Conservation (phyloP, 1,139 yeast species). For the Debaryomyces sp. region DNA sequence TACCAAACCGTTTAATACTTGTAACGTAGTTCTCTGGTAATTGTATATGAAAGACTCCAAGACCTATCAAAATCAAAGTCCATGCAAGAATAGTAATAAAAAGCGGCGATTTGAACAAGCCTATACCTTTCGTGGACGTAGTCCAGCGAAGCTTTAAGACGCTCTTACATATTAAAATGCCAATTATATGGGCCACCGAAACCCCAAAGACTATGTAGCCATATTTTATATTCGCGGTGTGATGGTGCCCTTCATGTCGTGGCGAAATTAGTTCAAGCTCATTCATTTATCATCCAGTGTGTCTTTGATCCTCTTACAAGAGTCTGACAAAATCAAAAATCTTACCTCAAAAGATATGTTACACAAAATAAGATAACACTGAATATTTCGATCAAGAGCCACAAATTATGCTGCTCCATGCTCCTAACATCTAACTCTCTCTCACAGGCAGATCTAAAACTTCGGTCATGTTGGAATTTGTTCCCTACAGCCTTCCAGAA, state of each 20-base stretch:
- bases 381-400: not conserved
- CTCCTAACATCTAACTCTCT: not conserved
- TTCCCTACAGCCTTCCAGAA: not conserved
- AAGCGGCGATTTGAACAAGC: not conserved
- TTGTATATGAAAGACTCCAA: slow-evolving; percentile 25
- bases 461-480: too few species aligned
- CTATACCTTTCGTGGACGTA: not conserved
- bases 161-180: slow-evolving; percentile 16
- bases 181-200: slow-evolving; percentile 31
- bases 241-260: slow-evolving; percentile 38
- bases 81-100: slow-evolving; percentile 22
- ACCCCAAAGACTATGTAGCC: slow-evolving; percentile 49
- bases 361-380: not conserved
- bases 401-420: not conserved
- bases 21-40: slow-evolving; percentile 24
- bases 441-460: not conserved
- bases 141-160: slow-evolving; percentile 7
- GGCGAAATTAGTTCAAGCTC: slow-evolving; percentile 5
- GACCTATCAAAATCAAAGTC: slow-evolving; percentile 26
- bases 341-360: not conserved
- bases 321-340: not conserved
- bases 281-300: not conserved
- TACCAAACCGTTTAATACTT: slow-evolving; percentile 47
- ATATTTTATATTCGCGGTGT: slow-evolving; percentile 45
- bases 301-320: too few species aligned